Evolutionary conservation across 2,329 filamentous ascomycete species (phyloP), one percentile per base, ranked within the genome.

Genomic region (Cladosporium cucumerinum): DNA sequence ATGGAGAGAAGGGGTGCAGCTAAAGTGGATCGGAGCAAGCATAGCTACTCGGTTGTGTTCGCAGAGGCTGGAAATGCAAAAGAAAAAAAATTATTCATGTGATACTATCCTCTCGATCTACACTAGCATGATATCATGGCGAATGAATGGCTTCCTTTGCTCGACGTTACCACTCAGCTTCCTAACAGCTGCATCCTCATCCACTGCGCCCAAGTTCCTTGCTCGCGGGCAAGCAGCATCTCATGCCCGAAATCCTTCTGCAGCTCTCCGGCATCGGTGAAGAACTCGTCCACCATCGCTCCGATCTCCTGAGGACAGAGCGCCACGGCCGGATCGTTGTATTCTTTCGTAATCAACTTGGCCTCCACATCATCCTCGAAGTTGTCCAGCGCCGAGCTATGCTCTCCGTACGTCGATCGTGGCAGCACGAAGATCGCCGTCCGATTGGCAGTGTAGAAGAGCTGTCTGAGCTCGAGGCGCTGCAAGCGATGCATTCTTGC

Each of bases 171-270:
- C 21, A 18, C 23, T 51, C 18, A 54, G 51, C 26, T 54, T 54
- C 51, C 51, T 32, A 32, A 8, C 26, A 54, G 26, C 55, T 18
- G 34, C 55, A 16, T 26, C 14, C 25, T 58, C 36, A 46, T n/a
- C 55, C 25, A 26, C 23, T 46, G 34, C 55, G 34, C 23, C 58
- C 58, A 61, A 30, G 12, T 51, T 7, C 14, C 46, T 52, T 52
- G 43, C 34, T 61, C 26, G 4, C n/a, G 18, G 5, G 30, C 58
- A 18, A 61, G 46, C 28, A 61, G 3, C 32, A 43, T 51, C 60
- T 62, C 49, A 25, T 62, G 60, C 18, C 23, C 49, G 34, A 55
- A 54, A n/a, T 62, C 60, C 34, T 55, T 62, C 34, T 46, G 34
- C 49, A 62, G 12, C 25, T 55, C 28, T 25, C 60, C 60, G 10